Evolutionary conservation across 148 eudicot genomes (phyloP), one percentile per base, ranked within the genome.

Genomic region (Silene conica): DNA sequence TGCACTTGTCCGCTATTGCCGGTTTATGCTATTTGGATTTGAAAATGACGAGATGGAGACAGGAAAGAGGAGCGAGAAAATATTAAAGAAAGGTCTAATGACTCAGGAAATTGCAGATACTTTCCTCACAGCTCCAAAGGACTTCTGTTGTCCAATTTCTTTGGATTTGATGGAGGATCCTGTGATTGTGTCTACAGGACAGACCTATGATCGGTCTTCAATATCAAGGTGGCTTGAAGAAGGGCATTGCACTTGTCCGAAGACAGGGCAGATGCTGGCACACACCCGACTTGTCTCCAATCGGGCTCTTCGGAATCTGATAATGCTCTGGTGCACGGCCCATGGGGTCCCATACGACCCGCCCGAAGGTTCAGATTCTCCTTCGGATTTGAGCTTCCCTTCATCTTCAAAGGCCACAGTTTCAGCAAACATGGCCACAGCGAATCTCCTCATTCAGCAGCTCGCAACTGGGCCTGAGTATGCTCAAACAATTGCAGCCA

Each of bases 161-260:
- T 81, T 91, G 82, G 98, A 93, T 63, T 82, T 93, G 85, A 93
- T 93, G 98, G 77, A 48, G 57, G 95, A 91, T 69, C 98, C 98
- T 5, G 97, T 93, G 75, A 85, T 87, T 61, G 79, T 91, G 28
- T 89, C 91, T 0, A 93, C 98, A 0, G 98, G 98, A 18, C 98
- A 93, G 80, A 89, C 97, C 6, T 93, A 89, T 68, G 98, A 93
- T 69, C 82, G 90, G 31, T 67, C 79, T n/a, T 87, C 92, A 0
- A 93, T 93, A 31, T 38, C 88, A 1, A 86, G 97, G 65, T 93
- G 98, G 98, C 74, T 93, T 38, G 97, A 89, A 45, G 98, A 91
- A 78, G 98, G 97, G 48, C 89, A 93, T 79, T 79, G 71, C 66
- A 91, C 87, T 70, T 93, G 98, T 82, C 98, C 98, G 0, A 93